phyloP scores from a whole-genome alignment of 345 rosid species.

The Arabis alpina region DNA sequence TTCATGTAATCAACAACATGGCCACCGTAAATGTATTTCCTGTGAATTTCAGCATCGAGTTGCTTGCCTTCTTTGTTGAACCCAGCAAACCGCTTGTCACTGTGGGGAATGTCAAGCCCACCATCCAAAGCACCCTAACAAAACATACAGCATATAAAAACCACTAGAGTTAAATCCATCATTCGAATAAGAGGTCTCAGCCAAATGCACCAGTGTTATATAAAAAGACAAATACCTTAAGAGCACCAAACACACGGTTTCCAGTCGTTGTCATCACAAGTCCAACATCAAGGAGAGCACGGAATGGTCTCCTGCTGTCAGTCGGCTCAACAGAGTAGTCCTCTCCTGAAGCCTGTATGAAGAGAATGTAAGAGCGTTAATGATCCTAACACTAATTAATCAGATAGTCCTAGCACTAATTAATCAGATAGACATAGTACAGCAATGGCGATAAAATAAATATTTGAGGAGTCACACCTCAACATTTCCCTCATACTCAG shows the following conservation, averaged over 20 bases:
- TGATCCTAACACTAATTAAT: neutral
- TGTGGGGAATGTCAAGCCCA: constrained; percentile 88
- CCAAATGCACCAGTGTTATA: neutral
- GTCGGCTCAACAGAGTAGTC: constrained; percentile 27
- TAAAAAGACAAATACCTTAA: constrained; percentile 5
- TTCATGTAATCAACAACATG: constrained; percentile 80
- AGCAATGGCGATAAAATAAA: neutral
- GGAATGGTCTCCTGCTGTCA: constrained; percentile 23
- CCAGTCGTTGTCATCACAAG: constrained; percentile 27
- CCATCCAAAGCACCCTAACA: constrained; percentile 82
- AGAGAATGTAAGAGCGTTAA: neutral
- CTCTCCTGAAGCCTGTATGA: constrained; percentile 21
- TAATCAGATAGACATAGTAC: no score
- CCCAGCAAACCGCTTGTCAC: constrained; percentile 72
- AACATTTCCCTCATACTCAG: constrained; percentile 24
- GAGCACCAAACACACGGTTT: constrained; percentile 33
- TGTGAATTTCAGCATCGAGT: constrained; percentile 75
- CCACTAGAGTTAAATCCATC: no score
- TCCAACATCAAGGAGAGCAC: constrained; percentile 33
- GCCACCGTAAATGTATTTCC: constrained; percentile 75
- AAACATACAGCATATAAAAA: no score
- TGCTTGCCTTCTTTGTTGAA: constrained; percentile 36
- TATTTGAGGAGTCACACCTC: neutral
- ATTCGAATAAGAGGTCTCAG: no score
- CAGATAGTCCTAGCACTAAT: no score